Conservation (phyloP, 2,329 filamentous ascomycete species). For the Penicillium sp. region DNA sequence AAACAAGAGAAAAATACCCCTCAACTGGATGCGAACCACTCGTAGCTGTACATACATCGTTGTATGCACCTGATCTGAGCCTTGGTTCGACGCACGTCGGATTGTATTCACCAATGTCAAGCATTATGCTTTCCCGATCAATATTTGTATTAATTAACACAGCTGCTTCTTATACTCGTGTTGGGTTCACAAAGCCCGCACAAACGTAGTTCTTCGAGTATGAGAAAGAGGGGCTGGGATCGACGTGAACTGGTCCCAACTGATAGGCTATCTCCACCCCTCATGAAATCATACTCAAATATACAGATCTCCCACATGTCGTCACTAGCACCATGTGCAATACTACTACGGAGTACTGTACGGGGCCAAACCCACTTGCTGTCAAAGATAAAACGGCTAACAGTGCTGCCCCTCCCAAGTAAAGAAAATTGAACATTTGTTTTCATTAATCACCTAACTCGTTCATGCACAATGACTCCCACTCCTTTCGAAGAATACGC, state of each 20-base stretch:
- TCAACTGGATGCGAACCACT: background rate
- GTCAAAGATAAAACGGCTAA: background rate
- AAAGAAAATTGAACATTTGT: background rate
- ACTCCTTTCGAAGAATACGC: conserved; percentile 10
- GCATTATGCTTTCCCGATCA: background rate
- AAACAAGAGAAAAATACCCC: background rate
- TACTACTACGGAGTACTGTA: background rate
- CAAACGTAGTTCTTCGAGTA: background rate
- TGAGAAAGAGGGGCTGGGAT: background rate
- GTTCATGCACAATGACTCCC: conserved; percentile 3
- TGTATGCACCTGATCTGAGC: background rate
- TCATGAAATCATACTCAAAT: background rate
- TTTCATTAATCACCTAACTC: background rate
- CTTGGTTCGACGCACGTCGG: background rate
- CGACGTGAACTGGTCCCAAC: background rate
- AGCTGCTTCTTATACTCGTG: background rate
- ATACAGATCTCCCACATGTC: background rate
- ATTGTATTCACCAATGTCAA: background rate
- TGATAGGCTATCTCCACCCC: background rate
- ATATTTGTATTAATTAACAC: background rate
- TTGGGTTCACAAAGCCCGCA: background rate
- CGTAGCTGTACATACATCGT: background rate
- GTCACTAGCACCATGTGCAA: background rate
- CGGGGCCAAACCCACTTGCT: background rate
- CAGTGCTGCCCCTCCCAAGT: background rate